Base-by-base conservation (phyloP, 805 yeast genomes). In the Hanseniaspora mollemarum region DNA sequence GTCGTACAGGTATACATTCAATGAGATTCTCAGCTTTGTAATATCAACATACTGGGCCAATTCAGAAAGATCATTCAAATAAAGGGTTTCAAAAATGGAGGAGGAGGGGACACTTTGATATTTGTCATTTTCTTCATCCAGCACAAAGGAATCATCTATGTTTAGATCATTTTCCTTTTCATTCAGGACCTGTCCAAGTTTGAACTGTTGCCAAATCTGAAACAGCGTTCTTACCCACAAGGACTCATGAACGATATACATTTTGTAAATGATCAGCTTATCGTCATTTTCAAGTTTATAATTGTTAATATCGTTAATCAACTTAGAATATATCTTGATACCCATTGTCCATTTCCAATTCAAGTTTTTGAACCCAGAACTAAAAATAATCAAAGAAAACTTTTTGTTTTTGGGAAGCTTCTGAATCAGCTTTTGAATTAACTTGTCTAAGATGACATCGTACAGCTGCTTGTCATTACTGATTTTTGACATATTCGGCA, bases 221-320 rank as follows among this genome's bases (percentile, higher is more conserved):
- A 83, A 75, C 33, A 86, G 74, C 0, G 94, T 81, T 58, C 87
- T 77, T 25, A 86, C 76, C 66, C 88, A 76, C 92, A 96, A 87
- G 43, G 83, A 81, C 57, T 88, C 96, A 65, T 90, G 96, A 2
- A 90, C 94, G 28, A 88, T 74, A 55, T 81, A 83, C 2, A 87
- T 70, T 59, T 78, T 81, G 46, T 68, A 67, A 40, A 90, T 65
- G 15, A 48, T 33, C 19, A 48, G 16, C n/a, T 39, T 48, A 9
- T 48, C 51, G 5, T 39, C 24, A 22, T 48, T 39, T 21, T 48
- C 41, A 3, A 32, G 8, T 40, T 45, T 48, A 51, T 75, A 70
- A 48, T 74, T 73, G 54, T 77, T 75, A 40, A 72, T 66, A 4
- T 70, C 71, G 15, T 74, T 71, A 1, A 90, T 78, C 25, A 90